Evolutionary conservation across 768 basidiomycete species (phyloP).

Genomic region (Myochromella boudieri): DNA sequence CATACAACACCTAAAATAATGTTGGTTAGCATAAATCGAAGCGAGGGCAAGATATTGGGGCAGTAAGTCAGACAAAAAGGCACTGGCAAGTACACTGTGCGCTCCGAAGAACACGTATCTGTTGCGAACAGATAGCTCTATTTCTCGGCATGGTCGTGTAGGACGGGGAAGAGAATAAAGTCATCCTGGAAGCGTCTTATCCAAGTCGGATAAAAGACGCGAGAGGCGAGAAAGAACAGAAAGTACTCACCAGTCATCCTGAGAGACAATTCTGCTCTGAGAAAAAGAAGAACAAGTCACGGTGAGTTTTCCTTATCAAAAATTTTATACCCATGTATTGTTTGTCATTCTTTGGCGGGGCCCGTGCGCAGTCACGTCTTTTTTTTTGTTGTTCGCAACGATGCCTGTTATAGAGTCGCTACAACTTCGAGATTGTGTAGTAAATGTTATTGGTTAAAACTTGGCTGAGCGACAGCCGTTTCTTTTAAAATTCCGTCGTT

Average conservation of each 20-base stretch:
- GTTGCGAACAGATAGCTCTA: slow-evolving; percentile 81
- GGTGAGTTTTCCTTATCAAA: background rate
- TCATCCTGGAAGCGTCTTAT: slow-evolving; percentile 42
- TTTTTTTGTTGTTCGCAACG: background rate
- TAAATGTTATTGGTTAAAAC: background rate
- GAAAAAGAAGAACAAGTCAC: background rate
- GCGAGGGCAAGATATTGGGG: slow-evolving; percentile 14
- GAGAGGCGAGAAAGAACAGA: slow-evolving; percentile 3
- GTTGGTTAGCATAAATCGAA: background rate
- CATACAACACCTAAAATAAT: too few relatives aligned
- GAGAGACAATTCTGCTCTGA: background rate
- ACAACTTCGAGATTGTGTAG: background rate
- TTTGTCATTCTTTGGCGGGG: slow-evolving; percentile 9
- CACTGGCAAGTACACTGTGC: slow-evolving; percentile 87
- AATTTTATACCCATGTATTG: background rate
- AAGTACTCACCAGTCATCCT: background rate
- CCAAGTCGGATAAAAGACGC: background rate
- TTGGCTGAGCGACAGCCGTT: background rate
- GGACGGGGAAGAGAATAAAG: slow-evolving; percentile 89
- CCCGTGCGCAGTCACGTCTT: slow-evolving; percentile 7
- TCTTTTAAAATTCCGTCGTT: background rate
- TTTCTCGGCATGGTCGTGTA: slow-evolving; percentile 88
- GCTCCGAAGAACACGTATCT: slow-evolving; percentile 57
- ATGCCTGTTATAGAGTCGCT: background rate
- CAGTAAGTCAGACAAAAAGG: slow-evolving; percentile 71